Conservation (phyloP, 441 rosid genomes). For the Erodium moschatum region DNA sequence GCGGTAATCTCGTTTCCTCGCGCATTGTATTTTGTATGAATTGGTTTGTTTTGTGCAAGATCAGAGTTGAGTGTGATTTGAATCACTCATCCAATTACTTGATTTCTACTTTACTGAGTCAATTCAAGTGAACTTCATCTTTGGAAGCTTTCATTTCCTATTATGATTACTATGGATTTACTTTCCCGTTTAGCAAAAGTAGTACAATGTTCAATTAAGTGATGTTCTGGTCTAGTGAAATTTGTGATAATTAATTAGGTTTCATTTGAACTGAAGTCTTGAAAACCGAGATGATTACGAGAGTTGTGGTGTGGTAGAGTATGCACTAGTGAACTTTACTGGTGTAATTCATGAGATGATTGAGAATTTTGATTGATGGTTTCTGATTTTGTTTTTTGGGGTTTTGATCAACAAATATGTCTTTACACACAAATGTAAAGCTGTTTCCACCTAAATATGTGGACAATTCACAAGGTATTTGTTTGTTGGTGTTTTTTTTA, state of each 20-base stretch:
- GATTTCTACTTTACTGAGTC: neutral
- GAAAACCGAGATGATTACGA: neutral
- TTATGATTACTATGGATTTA: neutral
- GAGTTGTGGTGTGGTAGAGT: neutral
- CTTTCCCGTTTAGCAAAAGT: neutral
- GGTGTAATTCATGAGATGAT: neutral
- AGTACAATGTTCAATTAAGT: neutral
- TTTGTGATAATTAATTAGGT: neutral
- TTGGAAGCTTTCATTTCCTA: neutral
- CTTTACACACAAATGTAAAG: too few species aligned
- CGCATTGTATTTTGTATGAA: neutral
- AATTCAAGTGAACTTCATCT: neutral
- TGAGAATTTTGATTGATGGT: neutral
- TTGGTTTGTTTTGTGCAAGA: neutral
- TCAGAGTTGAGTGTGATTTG: neutral
- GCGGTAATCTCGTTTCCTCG: constrained; percentile 33
- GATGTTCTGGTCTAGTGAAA: neutral
- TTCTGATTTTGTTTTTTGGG: neutral
- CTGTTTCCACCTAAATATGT: too few species aligned
- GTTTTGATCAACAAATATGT: too few species aligned
- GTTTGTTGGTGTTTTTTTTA: too few species aligned
- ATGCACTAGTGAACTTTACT: neutral
- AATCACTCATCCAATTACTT: neutral
- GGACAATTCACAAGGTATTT: too few species aligned
- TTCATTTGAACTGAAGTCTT: neutral